Percentiles rank a stretch among this genome's conserved stretches.
phyloP scores from a whole-genome alignment of 179 eudicot species.

The Drosera spatulata region DNA sequence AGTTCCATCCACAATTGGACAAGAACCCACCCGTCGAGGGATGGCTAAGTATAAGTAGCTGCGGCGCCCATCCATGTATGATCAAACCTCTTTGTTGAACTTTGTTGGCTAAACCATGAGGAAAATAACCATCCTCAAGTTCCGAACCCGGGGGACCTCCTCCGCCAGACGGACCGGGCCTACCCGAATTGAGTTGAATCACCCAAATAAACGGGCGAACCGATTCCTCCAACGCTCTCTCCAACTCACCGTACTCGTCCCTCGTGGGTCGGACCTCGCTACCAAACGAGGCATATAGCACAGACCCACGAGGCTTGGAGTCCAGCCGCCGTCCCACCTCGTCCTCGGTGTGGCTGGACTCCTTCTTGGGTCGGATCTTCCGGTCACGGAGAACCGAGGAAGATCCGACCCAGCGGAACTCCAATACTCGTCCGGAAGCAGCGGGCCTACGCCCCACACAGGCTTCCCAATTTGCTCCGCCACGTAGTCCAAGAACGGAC shows the following conservation, averaged over 20 bases:
- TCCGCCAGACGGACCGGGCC: constrained; percentile 10
- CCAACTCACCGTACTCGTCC: constrained; percentile 35
- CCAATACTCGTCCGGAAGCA: constrained; percentile 52
- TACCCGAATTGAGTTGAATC: constrained; percentile 23
- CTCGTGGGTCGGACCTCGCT: constrained; percentile 45
- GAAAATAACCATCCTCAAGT: constrained; percentile 24
- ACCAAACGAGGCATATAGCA: constrained; percentile 40
- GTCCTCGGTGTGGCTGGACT: constrained; percentile 44
- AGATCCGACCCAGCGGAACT: constrained; percentile 36
- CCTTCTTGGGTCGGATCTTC: constrained; percentile 26
- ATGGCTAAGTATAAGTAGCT: constrained; percentile 47
- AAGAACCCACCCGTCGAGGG: constrained; percentile 40
- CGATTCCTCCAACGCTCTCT: constrained; percentile 32
- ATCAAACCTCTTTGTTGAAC: constrained; percentile 37
- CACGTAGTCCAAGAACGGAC: constrained; percentile 27
- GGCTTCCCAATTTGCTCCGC: constrained; percentile 25
- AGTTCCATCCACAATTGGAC: constrained; percentile 11
- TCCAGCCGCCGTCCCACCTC: constrained; percentile 48
- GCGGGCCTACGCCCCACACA: constrained; percentile 58
- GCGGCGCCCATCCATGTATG: constrained; percentile 51
- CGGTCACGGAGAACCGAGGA: constrained; percentile 38
- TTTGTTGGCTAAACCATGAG: constrained; percentile 26
- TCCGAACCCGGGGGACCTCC: not conserved
- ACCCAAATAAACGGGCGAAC: constrained; percentile 48
- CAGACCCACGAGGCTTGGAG: constrained; percentile 31